These are phyloP conservation scores for Cinchona pubescens DNA, from an alignment of 257 asterid genomes.

Conservation along the genomic window DNA sequence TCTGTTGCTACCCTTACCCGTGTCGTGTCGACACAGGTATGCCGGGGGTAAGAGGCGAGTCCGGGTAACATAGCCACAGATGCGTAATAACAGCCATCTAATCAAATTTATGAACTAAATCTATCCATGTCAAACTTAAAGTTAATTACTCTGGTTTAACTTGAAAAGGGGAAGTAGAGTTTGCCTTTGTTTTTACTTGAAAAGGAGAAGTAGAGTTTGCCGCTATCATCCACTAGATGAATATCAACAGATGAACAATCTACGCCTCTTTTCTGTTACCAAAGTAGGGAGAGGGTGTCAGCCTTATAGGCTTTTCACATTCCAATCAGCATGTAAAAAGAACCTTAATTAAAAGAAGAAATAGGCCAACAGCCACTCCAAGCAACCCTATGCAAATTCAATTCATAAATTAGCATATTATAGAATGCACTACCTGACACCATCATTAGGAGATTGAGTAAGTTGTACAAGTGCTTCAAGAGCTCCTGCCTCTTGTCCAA, in stretches of 20 bases:
- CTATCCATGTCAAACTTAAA: background rate
- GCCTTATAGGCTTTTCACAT: background rate
- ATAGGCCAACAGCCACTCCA: background rate
- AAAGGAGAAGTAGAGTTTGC: no score
- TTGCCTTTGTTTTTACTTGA: background rate
- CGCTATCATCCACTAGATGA: background rate
- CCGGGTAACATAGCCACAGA: no score
- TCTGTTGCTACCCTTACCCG: no score
- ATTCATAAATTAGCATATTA: background rate
- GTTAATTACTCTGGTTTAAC: background rate
- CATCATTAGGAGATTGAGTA: slow-evolving; percentile 66
- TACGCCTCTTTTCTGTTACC: background rate
- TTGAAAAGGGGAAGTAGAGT: background rate
- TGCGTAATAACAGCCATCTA: background rate
- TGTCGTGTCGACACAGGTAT: no score
- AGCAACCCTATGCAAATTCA: background rate
- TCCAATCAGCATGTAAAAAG: background rate
- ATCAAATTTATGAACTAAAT: background rate
- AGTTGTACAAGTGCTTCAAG: slow-evolving; percentile 86
- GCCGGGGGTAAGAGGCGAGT: no score
- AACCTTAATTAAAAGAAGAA: background rate
- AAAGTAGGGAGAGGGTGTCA: background rate
- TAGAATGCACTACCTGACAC: slow-evolving; percentile 55
- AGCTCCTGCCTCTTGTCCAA: slow-evolving; percentile 83
- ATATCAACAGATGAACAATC: background rate